A percentile compares a stretch with the other conserved stretches of the same genome.
These are phyloP conservation scores for Colletotrichum spaethianum DNA, from an alignment of 2,329 filamentous ascomycete species.

Conservation along the genomic window DNA sequence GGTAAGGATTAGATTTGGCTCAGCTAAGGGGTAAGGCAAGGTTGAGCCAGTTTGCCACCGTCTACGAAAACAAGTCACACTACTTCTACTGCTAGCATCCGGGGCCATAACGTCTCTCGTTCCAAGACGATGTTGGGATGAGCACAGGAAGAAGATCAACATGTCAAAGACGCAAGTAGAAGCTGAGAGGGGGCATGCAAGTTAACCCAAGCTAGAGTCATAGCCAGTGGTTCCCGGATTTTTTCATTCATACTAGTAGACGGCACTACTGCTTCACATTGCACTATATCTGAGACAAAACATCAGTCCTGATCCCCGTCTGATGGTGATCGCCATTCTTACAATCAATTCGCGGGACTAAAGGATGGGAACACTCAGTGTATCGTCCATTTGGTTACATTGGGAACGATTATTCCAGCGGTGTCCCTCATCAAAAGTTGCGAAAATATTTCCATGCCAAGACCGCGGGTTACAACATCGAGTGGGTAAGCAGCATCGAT, in stretches of 20 bases:
- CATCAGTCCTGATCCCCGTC: slow-evolving; percentile 16
- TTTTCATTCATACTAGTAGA: background rate
- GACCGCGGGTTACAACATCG: background rate
- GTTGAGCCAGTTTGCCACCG: background rate
- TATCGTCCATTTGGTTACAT: background rate
- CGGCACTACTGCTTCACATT: slow-evolving; percentile 30
- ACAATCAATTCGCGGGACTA: background rate
- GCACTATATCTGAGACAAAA: slow-evolving; percentile 29
- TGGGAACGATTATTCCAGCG: background rate
- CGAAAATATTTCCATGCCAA: too few species aligned
- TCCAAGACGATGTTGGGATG: background rate
- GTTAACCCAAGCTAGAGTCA: background rate
- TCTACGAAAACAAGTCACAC: too few species aligned
- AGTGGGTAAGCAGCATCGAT: background rate
- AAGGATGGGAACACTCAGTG: background rate
- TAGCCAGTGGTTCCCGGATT: background rate
- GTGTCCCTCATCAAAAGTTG: too few species aligned
- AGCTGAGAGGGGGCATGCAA: background rate
- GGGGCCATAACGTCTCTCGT: background rate
- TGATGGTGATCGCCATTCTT: background rate
- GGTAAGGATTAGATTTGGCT: background rate
- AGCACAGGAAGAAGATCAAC: background rate
- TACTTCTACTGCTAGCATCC: background rate
- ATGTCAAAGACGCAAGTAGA: background rate
- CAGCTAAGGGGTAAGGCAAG: background rate